Evolutionary conservation across 768 basidiomycete genomes (phyloP).

Genomic region (Mrakia blollopis): DNA sequence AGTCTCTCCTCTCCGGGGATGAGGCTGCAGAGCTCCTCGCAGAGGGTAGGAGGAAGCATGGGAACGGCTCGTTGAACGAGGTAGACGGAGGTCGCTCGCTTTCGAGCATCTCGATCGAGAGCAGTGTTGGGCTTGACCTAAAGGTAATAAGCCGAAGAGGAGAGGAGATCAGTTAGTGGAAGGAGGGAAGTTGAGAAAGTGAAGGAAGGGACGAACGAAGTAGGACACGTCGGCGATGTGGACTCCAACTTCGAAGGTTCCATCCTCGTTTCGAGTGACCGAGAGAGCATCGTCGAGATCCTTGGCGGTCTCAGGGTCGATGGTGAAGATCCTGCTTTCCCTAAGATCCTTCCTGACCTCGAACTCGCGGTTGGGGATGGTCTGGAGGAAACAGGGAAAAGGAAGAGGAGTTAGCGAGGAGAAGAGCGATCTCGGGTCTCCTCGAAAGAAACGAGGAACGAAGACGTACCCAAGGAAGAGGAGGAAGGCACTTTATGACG

Average conservation of each 20-base stretch:
- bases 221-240: conserved; percentile 94
- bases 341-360: conserved; percentile 86
- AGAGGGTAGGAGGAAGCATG: conserved; percentile 91
- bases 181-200: not conserved
- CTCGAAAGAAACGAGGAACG: conserved; percentile 13
- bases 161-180: not conserved
- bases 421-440: conserved; percentile 6
- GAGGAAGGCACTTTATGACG: conserved; percentile 90
- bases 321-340: conserved; percentile 77
- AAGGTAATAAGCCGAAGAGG: conserved; percentile 11
- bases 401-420: not conserved
- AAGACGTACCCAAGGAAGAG: conserved; percentile 77
- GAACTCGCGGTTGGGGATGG: conserved; percentile 82
- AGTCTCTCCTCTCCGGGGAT: conserved; percentile 82
- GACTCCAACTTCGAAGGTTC: conserved; percentile 86
- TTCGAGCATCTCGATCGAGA: conserved; percentile 95
- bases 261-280: conserved; percentile 80
- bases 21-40: conserved; percentile 88
- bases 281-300: conserved; percentile 95
- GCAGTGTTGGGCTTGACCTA: conserved; percentile 57
- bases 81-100: conserved; percentile 86
- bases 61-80: conserved; percentile 93
- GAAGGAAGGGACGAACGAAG: conserved; percentile 72
- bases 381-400: conserved; percentile 38
- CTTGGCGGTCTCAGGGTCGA: conserved; percentile 82